Evolutionary conservation across 2,329 filamentous ascomycete genomes (phyloP).

Genomic region (Epichloe gansuensis): DNA sequence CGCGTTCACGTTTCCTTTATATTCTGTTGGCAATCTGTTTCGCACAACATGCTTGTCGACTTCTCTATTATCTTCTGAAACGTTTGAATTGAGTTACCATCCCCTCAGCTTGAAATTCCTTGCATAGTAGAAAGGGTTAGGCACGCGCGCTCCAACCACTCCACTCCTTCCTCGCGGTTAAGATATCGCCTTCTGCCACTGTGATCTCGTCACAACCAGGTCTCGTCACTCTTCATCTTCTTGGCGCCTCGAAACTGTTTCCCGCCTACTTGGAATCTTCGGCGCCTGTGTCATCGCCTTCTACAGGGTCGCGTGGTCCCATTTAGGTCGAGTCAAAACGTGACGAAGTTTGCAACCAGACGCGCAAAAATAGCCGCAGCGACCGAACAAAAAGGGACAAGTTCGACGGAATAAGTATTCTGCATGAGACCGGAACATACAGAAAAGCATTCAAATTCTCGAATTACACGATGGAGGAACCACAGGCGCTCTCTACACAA

Average conservation of each 20-base stretch:
- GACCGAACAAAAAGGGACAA: neutral
- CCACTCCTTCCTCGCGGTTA: neutral
- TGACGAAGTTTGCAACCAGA: neutral
- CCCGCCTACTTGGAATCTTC: too few relatives aligned
- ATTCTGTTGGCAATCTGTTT: neutral
- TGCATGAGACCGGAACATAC: neutral
- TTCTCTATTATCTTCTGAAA: neutral
- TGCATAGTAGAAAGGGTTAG: too few relatives aligned
- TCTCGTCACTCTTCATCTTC: neutral
- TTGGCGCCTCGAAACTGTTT: neutral
- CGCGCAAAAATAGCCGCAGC: neutral
- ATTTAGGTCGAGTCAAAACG: neutral
- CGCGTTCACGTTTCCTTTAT: neutral
- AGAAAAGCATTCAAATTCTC: neutral
- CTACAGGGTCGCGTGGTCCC: neutral
- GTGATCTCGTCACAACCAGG: neutral
- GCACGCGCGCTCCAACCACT: neutral
- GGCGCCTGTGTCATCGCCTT: neutral
- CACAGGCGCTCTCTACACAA: slow-evolving; percentile 25
- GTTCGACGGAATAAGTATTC: neutral
- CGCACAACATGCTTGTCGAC: too few relatives aligned
- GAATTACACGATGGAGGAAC: slow-evolving; percentile 32
- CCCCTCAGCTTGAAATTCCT: neutral
- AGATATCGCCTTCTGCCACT: neutral
- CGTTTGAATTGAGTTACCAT: neutral